These are phyloP conservation scores for Pythium sukuiense DNA, from an alignment of 352 stramenopile genomes.

Conservation along the genomic window DNA sequence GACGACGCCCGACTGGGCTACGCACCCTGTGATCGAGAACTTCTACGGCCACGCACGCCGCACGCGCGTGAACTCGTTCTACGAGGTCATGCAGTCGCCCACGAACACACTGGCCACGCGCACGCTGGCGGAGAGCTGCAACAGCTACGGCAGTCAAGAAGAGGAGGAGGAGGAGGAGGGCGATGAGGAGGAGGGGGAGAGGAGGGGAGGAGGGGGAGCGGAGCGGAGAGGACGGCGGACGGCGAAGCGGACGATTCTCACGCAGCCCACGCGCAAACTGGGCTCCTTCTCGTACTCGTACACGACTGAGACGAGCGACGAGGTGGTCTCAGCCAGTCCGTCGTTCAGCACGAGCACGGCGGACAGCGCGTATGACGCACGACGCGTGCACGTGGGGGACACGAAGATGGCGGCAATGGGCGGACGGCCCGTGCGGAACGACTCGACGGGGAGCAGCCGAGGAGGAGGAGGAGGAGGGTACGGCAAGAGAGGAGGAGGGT, in stretches of 20 bases:
- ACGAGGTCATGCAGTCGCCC: conserved; percentile 84
- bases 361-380: conserved; percentile 17
- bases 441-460: background rate
- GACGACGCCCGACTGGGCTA: conserved; percentile 67
- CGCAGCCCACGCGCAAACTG: conserved; percentile 27
- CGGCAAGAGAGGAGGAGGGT: background rate
- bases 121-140: conserved; percentile 60
- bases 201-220: background rate
- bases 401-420: background rate
- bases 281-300: conserved; percentile 70
- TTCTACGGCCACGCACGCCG: conserved; percentile 63
- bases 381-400: conserved; percentile 13
- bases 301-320: conserved; percentile 71
- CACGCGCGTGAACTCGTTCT: conserved; percentile 67
- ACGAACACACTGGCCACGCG: conserved; percentile 52
- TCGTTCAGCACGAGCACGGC: conserved; percentile 25
- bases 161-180: conserved; percentile 19
- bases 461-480: background rate
- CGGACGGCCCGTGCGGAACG: conserved; percentile 1
- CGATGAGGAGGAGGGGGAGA: background rate
- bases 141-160: conserved; percentile 36
- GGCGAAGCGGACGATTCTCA: background rate
- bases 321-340: conserved; percentile 25
- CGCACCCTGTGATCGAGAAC: conserved; percentile 77
- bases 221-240: background rate